Evolutionary conservation across 2,329 filamentous ascomycete genomes (phyloP).

Genomic region (Lachnellula cervina): DNA sequence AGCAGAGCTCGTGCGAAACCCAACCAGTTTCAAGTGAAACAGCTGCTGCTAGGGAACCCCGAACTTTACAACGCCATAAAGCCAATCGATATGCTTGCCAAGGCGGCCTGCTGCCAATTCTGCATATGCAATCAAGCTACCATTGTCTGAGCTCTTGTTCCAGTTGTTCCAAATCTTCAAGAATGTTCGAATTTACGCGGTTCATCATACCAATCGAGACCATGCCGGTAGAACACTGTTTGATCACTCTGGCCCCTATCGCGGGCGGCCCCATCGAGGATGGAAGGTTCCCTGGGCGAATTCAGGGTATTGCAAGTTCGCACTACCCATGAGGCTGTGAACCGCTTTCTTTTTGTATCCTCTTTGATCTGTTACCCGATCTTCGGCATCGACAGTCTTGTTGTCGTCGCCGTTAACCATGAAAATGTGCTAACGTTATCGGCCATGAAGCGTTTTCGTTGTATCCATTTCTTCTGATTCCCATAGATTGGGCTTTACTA

Average conservation of each 20-base stretch:
- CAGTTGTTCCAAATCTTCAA: slow-evolving; percentile 14
- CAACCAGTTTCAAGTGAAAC: slow-evolving; percentile 17
- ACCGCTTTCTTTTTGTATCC: slow-evolving; percentile 1
- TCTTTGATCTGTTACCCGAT: slow-evolving; percentile 11
- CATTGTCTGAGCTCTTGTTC: slow-evolving; percentile 24
- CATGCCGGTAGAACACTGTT: slow-evolving; percentile 6
- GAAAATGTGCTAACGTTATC: slow-evolving; percentile 19
- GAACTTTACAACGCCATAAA: background rate
- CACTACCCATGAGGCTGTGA: slow-evolving; percentile 2
- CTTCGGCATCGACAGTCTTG: slow-evolving; percentile 17
- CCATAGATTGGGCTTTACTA: slow-evolving; percentile 31
- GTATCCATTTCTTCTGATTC: slow-evolving; percentile 23
- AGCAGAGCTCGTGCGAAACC: slow-evolving; percentile 6
- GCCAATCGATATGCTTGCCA: slow-evolving; percentile 13
- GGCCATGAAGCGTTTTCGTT: slow-evolving; percentile 23
- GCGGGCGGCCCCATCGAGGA: background rate
- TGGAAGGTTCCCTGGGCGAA: background rate
- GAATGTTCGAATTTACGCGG: background rate
- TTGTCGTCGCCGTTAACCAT: slow-evolving; percentile 20
- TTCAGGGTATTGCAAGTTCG: background rate
- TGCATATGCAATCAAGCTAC: slow-evolving; percentile 16
- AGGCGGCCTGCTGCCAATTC: slow-evolving; percentile 10
- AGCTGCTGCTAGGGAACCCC: background rate
- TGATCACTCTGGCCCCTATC: slow-evolving; percentile 1
- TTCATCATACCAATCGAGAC: slow-evolving; percentile 8